Evolutionary conservation across 495 filamentous ascomycete genomes (phyloP), one percentile per base, ranked within the genome.

Genomic region (Daldinia bambusicola): DNA sequence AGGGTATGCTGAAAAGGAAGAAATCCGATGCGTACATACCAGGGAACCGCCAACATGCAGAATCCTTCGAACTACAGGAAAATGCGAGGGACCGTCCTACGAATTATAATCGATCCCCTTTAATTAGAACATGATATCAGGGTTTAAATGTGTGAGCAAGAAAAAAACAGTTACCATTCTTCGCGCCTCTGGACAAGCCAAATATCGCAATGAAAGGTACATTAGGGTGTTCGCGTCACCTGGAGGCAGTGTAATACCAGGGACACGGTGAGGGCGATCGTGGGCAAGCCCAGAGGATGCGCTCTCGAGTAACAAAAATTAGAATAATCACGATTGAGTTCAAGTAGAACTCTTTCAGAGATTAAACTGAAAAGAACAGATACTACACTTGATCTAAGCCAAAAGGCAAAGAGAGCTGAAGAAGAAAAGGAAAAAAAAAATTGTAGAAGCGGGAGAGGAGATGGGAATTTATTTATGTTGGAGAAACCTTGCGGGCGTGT

Each of bases 311-410:
- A 81, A 73, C 85, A 85, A 92, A 93, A 92, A 94, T 92, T 84
- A 86, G 89, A 87, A 88, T 92, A 94, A 94, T 92, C 89, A 89
- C 85, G 85, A 88, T 87, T 90, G 85, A 87, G 83, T 84, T 84
- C 88, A 83, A 71, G 81, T 90, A 87, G 89, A 79, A 74, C 75
- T 81, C 79, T 88, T 86, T 86, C 85, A 89, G 86, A 87, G 84
- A 87, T 94, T 93, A 94, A 93, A 93, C 91, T 95, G 91, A 94
- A 94, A 94, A 96, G 93, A 96, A 96, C 93, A 96, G 93, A 95
- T 97, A 95, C 92, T 95, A 95, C 92, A 95, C 92, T 94, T 95
- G 92, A 95, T 95, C 92, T 95, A 91, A 91, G 89, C 89, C 89
- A 91, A 89, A 88, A 89, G 88, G 88, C 86, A 83, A 82, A 80